A percentile compares a stretch with the other conserved stretches of the same genome.
phyloP scores from a whole-genome alignment of 371 early-diverging fungal species.

The Lichtheimia ornata region DNA sequence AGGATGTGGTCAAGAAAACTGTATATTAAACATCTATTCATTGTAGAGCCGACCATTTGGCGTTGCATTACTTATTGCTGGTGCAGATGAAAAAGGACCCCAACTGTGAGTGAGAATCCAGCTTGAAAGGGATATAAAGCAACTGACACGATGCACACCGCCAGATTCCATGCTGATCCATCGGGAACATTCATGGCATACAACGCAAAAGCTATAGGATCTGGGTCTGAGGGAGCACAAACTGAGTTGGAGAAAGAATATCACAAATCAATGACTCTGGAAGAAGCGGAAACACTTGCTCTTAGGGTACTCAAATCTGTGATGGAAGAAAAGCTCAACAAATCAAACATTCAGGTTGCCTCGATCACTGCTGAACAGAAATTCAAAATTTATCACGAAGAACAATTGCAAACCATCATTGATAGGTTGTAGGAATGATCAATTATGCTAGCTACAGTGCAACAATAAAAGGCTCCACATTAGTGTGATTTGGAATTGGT shows the following conservation, averaged over 20 bases:
- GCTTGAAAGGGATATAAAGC: background rate
- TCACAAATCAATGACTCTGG: slow-evolving; percentile 83
- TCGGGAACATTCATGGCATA: slow-evolving; percentile 94
- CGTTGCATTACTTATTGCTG: slow-evolving; percentile 97
- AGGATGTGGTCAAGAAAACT: too few relatives aligned
- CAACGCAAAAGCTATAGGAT: slow-evolving; percentile 97
- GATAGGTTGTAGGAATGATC: slow-evolving; percentile 53
- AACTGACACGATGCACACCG: background rate
- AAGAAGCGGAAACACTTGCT: slow-evolving; percentile 87
- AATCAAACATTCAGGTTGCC: slow-evolving; percentile 95
- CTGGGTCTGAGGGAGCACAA: slow-evolving; percentile 99
- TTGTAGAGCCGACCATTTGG: slow-evolving; percentile 96
- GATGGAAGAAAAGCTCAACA: slow-evolving; percentile 99
- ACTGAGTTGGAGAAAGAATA: slow-evolving; percentile 96
- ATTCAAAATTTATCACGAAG: slow-evolving; percentile 77
- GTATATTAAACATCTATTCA: background rate
- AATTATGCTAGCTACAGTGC: too few relatives aligned
- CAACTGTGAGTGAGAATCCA: slow-evolving; percentile 77
- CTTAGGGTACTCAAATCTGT: slow-evolving; percentile 98
- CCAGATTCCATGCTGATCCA: slow-evolving; percentile 92
- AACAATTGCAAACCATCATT: slow-evolving; percentile 69
- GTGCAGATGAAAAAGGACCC: slow-evolving; percentile 96
- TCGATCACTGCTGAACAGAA: slow-evolving; percentile 82
- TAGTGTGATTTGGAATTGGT: too few relatives aligned
- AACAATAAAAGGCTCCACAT: too few relatives aligned